Evolutionary conservation across 2,329 filamentous ascomycete species (phyloP), one percentile per base, ranked within the genome.

Genomic region (Botrytis fragariae): DNA sequence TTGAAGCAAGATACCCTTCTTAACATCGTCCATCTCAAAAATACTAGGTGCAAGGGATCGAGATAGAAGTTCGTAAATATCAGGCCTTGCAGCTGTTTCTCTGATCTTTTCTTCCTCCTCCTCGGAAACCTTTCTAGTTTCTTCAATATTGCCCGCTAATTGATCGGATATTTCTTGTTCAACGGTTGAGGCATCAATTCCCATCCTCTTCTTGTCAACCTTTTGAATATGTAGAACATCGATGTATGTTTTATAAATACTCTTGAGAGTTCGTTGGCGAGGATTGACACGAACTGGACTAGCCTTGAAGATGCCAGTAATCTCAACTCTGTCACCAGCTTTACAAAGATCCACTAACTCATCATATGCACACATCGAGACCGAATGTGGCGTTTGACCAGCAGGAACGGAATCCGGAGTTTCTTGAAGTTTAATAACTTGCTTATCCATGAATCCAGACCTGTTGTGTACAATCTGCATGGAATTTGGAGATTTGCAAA

Each of bases 381-480:
- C 96, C 0, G 95, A 97, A 83, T 99, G 96, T 22, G 96, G 96
- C 32, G 96, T 99, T 83, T 99, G 96, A 29, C 96, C 96, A 77
- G 97, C 92, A 67, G 96, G 96, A 29, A 99, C 92, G 54, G 90
- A 93, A 82, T 99, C 96, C 0, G 96, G 96, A 0, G 96, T 99
- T 83, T 99, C 96, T 83, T 99, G 96, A 59, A 99, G 87, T 83
- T 99, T 99, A 84, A 99, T 97, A 74, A 99, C 94, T 82, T 99
- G 96, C 85, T 99, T 99, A 82, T 99, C 96, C 72, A 95, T 92
- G 80, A 99, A 99, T 14, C 89, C 89, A 78, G 94, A 98, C 74
- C 96, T 91, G 83, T 99, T 99, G 85, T 99, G 96, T 32, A 98
- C 88, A 77, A 99, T 97, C 81, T 98, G 93, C 95, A 99, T 98